A percentile compares a stretch with the other conserved stretches of the same genome.
Conservation (phyloP, 768 basidiomycete genomes). For the Boletus subparvulus region DNA sequence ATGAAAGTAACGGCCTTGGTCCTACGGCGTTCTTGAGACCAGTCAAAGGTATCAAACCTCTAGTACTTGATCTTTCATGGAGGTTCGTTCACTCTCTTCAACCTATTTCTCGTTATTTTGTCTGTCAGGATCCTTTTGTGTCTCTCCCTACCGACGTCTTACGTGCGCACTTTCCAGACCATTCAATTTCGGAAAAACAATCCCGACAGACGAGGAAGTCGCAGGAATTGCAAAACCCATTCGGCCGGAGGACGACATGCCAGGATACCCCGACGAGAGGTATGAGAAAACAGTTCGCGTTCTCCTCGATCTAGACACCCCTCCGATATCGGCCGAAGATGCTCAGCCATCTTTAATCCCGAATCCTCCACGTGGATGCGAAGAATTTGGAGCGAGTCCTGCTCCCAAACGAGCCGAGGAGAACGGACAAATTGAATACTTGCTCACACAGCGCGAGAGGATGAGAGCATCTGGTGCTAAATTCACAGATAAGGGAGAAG, state of each 20-base stretch:
- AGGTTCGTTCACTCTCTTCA: conserved; percentile 41
- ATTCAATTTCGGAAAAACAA: conserved; percentile 42
- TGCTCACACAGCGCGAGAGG: conserved; percentile 30
- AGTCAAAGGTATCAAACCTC: conserved; percentile 56
- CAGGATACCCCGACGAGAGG: conserved; percentile 15
- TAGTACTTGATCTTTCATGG: conserved; percentile 66
- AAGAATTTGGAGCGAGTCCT: conserved; percentile 28
- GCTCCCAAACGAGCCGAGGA: conserved; percentile 13
- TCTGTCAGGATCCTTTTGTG: background rate
- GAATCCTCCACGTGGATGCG: conserved; percentile 19
- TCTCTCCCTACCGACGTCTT: background rate
- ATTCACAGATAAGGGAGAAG: background rate
- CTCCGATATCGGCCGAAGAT: conserved; percentile 11
- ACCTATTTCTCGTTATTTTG: background rate
- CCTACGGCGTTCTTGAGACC: conserved; percentile 42
- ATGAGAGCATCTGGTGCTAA: conserved; percentile 9
- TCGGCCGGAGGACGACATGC: conserved; percentile 10
- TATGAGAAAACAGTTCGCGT: conserved; percentile 3
- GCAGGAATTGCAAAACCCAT: conserved; percentile 17
- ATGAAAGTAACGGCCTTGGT: conserved; percentile 1
- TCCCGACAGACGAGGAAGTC: conserved; percentile 36
- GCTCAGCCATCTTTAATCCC: conserved; percentile 1
- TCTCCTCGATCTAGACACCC: conserved; percentile 11
- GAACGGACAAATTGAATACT: conserved; percentile 15
- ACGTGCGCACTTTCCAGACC: conserved; percentile 38